Conservation (phyloP, 2,329 filamentous ascomycete species). For the Trichophyton equinum region DNA sequence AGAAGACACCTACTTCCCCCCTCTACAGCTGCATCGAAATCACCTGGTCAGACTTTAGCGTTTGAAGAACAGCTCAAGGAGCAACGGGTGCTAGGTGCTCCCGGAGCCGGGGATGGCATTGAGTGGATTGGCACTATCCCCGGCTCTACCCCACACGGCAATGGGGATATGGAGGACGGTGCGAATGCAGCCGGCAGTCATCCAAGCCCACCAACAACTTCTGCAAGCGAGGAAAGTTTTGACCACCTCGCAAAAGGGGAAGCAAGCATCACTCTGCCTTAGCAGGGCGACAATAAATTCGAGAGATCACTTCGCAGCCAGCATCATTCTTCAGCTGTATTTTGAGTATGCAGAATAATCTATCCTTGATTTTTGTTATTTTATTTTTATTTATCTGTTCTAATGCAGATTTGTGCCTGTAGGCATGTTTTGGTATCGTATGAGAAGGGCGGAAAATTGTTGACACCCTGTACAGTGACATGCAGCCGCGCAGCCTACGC, state of each 20-base stretch:
- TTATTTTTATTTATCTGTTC: background rate
- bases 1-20: slow-evolving; percentile 48
- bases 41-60: slow-evolving; percentile 2
- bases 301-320: background rate
- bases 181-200: slow-evolving; percentile 7
- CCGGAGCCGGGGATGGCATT: slow-evolving; percentile 28
- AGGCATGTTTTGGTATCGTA: slow-evolving; percentile 3
- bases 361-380: background rate
- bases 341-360: background rate
- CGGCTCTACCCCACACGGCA: slow-evolving; percentile 14
- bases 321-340: background rate
- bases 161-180: slow-evolving; percentile 8
- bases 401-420: slow-evolving; percentile 2
- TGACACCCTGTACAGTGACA: background rate
- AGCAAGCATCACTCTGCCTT: slow-evolving; percentile 29
- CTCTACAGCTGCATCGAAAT: background rate
- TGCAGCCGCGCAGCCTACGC: background rate
- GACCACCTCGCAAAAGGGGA: slow-evolving; percentile 34
- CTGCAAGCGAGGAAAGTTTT: slow-evolving; percentile 37
- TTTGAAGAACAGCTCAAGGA: slow-evolving; percentile 34
- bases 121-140: slow-evolving; percentile 31
- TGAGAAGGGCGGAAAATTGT: background rate
- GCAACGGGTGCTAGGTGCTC: slow-evolving; percentile 18
- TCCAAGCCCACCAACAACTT: slow-evolving; percentile 28
- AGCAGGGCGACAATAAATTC: background rate